Base-by-base conservation (phyloP, 768 basidiomycete genomes). In the Dendrothele bispora region DNA sequence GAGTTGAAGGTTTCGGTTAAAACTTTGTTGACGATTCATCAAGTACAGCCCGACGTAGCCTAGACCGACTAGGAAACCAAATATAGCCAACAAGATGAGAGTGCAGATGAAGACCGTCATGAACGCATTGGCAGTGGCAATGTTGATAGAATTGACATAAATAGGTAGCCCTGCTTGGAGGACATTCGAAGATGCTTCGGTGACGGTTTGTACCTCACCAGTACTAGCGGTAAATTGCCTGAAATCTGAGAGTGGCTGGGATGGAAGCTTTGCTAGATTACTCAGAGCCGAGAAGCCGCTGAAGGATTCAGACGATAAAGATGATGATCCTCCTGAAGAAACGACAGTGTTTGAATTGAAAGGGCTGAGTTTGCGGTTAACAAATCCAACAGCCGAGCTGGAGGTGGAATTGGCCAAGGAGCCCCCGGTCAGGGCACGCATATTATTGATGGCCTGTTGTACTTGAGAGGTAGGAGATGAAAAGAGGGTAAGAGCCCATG, bases 61-160 rank as follows among this genome's bases (percentile, higher is more conserved):
- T 17, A 88, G 37, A 4, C 62, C 71, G 44, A 90, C 72, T 4
- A 79, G 52, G 1, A 62, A 77, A 12, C 80, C 36, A 14, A 78
- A 67, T 52, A 91, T 78, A 14, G 80, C 85, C 48, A 85, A 65
- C 28, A 89, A 60, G 44, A 91, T 81, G 56, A 98, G 75, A 8
- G 74, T 72, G 39, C 79, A 71, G 36, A 95, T 68, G 65, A 97
- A 95, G n/a, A 84, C 69, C 4, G 91, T 94, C 79, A 90, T 88
- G 69, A 91, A 97, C 6, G 87, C 87, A 67, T 97, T 95, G 46
- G 86, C 87, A 0, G 85, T 86, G 8, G 88, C 83, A 49, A 98
- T 87, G 45, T 83, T 80, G 21, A 90, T 65, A 12, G 80, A 78
- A 58, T 87, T 92, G 52, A 82, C 83, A 56, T 85, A 95, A 26